Percentiles rank a stretch among this genome's conserved stretches.
These are phyloP conservation scores for Phytophthora idaei DNA, from an alignment of 352 stramenopile species.

Conservation along the genomic window DNA sequence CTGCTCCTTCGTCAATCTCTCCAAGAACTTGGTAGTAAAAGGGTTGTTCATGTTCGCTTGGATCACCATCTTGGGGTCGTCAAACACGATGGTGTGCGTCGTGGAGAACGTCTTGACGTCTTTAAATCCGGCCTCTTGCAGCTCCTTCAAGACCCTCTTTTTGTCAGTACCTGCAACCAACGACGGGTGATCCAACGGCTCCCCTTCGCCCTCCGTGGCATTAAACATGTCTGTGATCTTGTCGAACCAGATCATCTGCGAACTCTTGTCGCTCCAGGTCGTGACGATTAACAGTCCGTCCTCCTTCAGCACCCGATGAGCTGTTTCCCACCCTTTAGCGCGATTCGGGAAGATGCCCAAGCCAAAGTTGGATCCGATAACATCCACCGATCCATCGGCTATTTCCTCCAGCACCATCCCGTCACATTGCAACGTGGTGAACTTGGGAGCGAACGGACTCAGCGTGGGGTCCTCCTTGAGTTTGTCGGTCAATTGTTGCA, in stretches of 20 bases:
- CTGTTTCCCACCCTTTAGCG: slow-evolving; percentile 32
- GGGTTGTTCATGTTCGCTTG: slow-evolving; percentile 37
- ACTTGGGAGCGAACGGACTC: slow-evolving; percentile 21
- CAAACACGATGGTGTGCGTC: slow-evolving; percentile 42
- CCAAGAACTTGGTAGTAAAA: slow-evolving; percentile 33
- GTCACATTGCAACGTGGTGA: slow-evolving; percentile 50
- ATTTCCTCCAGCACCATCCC: slow-evolving; percentile 42
- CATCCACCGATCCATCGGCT: slow-evolving; percentile 37
- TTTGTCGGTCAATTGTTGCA: slow-evolving; percentile 34
- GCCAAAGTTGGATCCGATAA: slow-evolving; percentile 51
- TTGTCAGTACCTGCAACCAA: slow-evolving; percentile 16
- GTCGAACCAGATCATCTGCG: slow-evolving; percentile 45
- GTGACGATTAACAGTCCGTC: slow-evolving; percentile 49
- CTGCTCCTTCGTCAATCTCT: slow-evolving; percentile 32
- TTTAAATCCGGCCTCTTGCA: slow-evolving; percentile 29
- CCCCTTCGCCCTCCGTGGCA: slow-evolving; percentile 16
- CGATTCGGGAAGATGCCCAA: slow-evolving; percentile 52
- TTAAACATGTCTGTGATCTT: slow-evolving; percentile 39
- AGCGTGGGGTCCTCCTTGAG: slow-evolving; percentile 28
- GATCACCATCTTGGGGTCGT: slow-evolving; percentile 32
- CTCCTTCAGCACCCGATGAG: slow-evolving; percentile 45
- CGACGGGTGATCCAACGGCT: slow-evolving; percentile 13
- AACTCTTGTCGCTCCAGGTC: slow-evolving; percentile 44
- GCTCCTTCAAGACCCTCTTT: slow-evolving; percentile 25
- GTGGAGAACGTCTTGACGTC: slow-evolving; percentile 33